Conservation (phyloP, 306 rosid genomes). For the Medicago arabica region DNA sequence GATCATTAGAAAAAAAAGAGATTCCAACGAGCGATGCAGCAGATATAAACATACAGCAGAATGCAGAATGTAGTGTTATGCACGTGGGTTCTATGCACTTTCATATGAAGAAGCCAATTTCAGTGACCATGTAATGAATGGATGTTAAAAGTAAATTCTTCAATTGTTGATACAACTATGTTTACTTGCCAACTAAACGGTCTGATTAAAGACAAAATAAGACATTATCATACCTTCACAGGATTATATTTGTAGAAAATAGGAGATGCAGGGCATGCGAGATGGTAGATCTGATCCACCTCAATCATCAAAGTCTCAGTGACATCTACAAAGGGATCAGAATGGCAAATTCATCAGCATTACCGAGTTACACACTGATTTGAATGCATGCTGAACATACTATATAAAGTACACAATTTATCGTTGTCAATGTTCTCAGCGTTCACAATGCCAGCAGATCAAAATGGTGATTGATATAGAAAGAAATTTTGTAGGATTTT, state of each 20-base stretch:
- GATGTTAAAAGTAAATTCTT: conserved; percentile 3
- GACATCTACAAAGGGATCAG: conserved; percentile 61
- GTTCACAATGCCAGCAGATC: conserved; percentile 1
- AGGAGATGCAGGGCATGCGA: conserved; percentile 98
- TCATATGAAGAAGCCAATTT: conserved; percentile 2
- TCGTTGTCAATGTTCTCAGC: conserved; percentile 18
- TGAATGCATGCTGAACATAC: conserved; percentile 17
- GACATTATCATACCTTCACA: conserved; percentile 67
- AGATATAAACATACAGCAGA: conserved; percentile 23
- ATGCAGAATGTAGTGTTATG: conserved; percentile 6
- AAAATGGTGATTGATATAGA: conserved; percentile 21
- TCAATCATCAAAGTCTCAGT: conserved; percentile 86
- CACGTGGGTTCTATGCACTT: conserved; percentile 14
- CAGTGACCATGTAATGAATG: conserved; percentile 19
- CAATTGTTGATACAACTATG: conserved; percentile 14
- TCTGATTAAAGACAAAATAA: conserved; percentile 27
- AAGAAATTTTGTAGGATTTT: conserved; percentile 11
- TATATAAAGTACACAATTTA: conserved; percentile 24
- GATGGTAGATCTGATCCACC: conserved; percentile 96
- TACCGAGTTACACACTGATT: conserved; percentile 27
- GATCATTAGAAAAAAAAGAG: conserved; percentile 10
- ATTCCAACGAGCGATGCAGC: conserved; percentile 8
- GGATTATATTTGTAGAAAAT: conserved; percentile 97
- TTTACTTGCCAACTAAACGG: conserved; percentile 29
- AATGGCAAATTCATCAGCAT: conserved; percentile 22